phyloP scores from a whole-genome alignment of 495 filamentous ascomycete genomes.

The Aspergillus saccharolyticus region DNA sequence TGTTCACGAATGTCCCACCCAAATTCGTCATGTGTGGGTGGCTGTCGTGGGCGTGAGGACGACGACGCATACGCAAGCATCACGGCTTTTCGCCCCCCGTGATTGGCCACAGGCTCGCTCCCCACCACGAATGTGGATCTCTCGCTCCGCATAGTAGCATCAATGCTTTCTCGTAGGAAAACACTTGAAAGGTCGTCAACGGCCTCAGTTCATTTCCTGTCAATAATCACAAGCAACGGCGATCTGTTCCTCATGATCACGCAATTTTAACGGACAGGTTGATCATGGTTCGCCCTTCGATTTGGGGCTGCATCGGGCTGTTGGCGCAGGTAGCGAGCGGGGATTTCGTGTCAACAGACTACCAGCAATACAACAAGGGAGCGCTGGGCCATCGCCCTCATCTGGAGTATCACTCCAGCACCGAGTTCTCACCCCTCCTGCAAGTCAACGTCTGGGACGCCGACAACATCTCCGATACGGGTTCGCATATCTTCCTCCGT shows the following conservation, averaged over 20 bases:
- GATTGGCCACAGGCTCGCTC: neutral
- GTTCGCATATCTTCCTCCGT: constrained; percentile 21
- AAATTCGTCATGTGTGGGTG: neutral
- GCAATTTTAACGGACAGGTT: neutral
- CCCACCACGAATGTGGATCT: neutral
- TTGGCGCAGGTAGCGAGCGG: neutral
- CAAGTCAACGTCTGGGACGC: constrained; percentile 18
- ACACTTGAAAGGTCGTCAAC: neutral
- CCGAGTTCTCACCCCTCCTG: constrained; percentile 17
- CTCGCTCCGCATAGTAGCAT: neutral
- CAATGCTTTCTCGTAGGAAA: neutral
- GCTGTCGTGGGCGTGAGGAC: neutral
- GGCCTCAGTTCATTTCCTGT: neutral
- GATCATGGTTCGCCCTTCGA: neutral
- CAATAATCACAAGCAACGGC: neutral
- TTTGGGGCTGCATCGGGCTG: constrained; percentile 9
- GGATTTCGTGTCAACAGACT: constrained; percentile 18
- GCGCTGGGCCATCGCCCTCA: constrained; percentile 20
- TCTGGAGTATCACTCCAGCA: constrained; percentile 20
- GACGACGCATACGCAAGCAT: neutral
- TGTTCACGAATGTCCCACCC: neutral
- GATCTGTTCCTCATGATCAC: neutral
- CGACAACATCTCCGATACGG: constrained; percentile 12
- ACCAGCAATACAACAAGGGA: constrained; percentile 17
- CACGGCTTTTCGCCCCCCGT: neutral